These are phyloP conservation scores for Fusarium mangiferae DNA, from an alignment of 2,329 filamentous ascomycete species.

Conservation along the genomic window DNA sequence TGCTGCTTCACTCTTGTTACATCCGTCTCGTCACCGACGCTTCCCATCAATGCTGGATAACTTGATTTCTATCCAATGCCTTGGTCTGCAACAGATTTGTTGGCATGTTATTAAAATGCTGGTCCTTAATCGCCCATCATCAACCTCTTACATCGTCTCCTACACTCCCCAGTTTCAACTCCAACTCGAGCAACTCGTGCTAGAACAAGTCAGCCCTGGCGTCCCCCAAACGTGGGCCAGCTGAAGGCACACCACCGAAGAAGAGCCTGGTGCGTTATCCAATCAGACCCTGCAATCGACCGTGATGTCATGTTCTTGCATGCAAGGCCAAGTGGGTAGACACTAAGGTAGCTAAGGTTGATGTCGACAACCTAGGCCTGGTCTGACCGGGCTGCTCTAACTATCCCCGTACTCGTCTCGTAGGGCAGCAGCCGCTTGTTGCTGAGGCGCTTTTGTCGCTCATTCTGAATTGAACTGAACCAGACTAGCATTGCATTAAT, in stretches of 20 bases:
- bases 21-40: slow-evolving; percentile 13
- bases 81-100: slow-evolving; percentile 24
- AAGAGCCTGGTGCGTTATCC: slow-evolving; percentile 32
- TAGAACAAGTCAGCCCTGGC: slow-evolving; percentile 37
- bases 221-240: slow-evolving; percentile 32
- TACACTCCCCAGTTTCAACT: slow-evolving; percentile 26
- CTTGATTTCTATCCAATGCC: slow-evolving; percentile 24
- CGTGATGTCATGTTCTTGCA: slow-evolving; percentile 38
- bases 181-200: slow-evolving; percentile 14
- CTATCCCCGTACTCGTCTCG: neutral
- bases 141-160: slow-evolving; percentile 32
- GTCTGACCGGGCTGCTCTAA: slow-evolving; percentile 12
- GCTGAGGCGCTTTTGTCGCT: slow-evolving; percentile 17
- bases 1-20: slow-evolving; percentile 31
- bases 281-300: slow-evolving; percentile 17
- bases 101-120: slow-evolving; percentile 34
- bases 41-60: neutral
- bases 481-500: slow-evolving; percentile 22
- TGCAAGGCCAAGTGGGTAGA: slow-evolving; percentile 16
- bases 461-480: neutral
- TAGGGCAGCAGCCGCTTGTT: slow-evolving; percentile 25
- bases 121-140: slow-evolving; percentile 31
- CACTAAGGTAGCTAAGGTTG: neutral
- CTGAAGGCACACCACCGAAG: slow-evolving; percentile 40
- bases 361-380: neutral